phyloP scores from a whole-genome alignment of 345 rosid species.

The Punica granatum region DNA sequence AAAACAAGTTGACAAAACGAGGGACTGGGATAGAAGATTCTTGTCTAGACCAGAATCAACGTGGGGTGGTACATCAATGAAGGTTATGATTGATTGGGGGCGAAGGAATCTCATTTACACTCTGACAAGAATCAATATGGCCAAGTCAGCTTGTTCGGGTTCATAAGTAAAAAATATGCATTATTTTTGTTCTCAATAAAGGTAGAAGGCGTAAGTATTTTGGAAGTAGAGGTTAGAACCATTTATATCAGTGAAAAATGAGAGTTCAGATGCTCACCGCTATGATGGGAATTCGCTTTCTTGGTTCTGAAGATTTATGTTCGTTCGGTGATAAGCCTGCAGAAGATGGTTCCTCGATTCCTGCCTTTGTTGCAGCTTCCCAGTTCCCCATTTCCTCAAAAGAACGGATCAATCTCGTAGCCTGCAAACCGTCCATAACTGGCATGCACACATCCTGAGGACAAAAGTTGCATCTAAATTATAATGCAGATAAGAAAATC shows the following conservation, averaged over 20 bases:
- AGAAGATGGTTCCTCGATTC: constrained; percentile 36
- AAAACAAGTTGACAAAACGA: not conserved
- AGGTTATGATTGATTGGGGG: too few relatives aligned
- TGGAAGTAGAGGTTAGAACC: not conserved
- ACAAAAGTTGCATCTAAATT: not conserved
- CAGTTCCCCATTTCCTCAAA: constrained; percentile 78
- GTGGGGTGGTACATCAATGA: too few relatives aligned
- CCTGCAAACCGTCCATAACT: constrained; percentile 84
- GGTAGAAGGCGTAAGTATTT: not conserved
- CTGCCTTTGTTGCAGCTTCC: constrained; percentile 71
- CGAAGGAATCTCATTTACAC: too few relatives aligned
- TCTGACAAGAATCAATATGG: not conserved
- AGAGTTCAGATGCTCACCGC: constrained; percentile 48
- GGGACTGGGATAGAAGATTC: not conserved
- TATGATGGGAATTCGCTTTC: constrained; percentile 59
- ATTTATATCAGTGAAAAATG: not conserved
- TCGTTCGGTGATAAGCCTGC: constrained; percentile 14
- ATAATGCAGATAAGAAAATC: not conserved
- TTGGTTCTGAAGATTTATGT: constrained; percentile 11
- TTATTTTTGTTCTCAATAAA: too few relatives aligned
- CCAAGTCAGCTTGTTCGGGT: not conserved
- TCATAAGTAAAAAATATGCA: not conserved
- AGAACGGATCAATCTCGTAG: constrained; percentile 83
- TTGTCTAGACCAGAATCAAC: too few relatives aligned
- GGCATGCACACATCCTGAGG: constrained; percentile 94